Conservation (phyloP, 2,329 filamentous ascomycete genomes). For the Scedosporium aurantiacum region DNA sequence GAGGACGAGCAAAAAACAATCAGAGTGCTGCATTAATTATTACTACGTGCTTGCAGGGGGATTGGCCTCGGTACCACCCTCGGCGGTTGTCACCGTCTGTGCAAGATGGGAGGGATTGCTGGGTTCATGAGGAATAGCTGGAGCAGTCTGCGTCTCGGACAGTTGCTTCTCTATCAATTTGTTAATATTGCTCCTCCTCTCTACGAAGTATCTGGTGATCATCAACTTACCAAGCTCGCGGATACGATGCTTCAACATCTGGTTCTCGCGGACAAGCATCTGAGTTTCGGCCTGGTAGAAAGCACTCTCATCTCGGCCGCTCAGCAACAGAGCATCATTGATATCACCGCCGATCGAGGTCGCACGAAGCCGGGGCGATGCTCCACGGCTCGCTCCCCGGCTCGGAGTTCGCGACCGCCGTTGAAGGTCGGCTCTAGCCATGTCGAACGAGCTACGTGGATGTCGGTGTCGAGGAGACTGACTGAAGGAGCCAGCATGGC, state of each 20-base stretch:
- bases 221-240: constrained; percentile 53
- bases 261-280: constrained; percentile 66
- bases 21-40: not conserved
- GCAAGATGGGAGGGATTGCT: constrained; percentile 36
- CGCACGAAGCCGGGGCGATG: constrained; percentile 44
- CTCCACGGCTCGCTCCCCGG: constrained; percentile 39
- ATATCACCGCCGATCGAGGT: constrained; percentile 48
- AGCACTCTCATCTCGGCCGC: constrained; percentile 61
- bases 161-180: constrained; percentile 37
- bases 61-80: constrained; percentile 16
- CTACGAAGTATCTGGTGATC: not conserved
- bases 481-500: constrained; percentile 30
- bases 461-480: constrained; percentile 39
- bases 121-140: constrained; percentile 31
- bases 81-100: constrained; percentile 32
- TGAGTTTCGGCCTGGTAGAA: constrained; percentile 78
- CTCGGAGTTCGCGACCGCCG: constrained; percentile 47
- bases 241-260: constrained; percentile 68
- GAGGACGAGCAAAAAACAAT: not conserved
- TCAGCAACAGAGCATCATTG: constrained; percentile 46
- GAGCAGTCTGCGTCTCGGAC: constrained; percentile 26
- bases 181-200: constrained; percentile 11
- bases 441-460: constrained; percentile 48
- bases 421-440: constrained; percentile 43
- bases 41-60: not conserved